Conservation (phyloP, 805 yeast species). For the Hanseniaspora pseudoguilliermondii region DNA sequence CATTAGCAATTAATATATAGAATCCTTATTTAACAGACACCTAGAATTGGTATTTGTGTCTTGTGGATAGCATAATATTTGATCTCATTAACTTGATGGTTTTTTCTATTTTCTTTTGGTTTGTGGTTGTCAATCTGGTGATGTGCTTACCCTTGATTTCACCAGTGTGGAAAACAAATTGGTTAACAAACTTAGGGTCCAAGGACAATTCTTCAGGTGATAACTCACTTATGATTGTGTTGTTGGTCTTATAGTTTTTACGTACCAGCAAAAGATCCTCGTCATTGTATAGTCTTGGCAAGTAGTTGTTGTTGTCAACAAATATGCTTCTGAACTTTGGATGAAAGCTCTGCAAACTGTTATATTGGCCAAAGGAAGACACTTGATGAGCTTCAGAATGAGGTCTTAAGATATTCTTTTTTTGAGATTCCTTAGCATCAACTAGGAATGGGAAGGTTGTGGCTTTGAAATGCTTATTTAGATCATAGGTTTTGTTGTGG, state of each 20-base stretch:
- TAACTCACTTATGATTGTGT: background rate
- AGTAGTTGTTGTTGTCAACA: background rate
- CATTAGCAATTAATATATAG: background rate
- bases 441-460: background rate
- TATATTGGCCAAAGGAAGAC: background rate
- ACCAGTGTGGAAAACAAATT: constrained; percentile 8
- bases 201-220: background rate
- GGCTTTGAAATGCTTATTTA: background rate
- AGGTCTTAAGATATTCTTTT: background rate
- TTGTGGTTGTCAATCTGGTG: background rate
- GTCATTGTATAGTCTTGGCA: background rate
- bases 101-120: constrained; percentile 1
- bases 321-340: background rate
- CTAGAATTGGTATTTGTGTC: constrained; percentile 6
- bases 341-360: background rate
- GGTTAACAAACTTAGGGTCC: background rate
- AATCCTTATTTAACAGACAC: too few species aligned
- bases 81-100: constrained; percentile 1
- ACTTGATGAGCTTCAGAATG: background rate
- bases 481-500: background rate
- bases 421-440: background rate
- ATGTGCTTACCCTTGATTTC: constrained; percentile 8
- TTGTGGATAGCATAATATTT: background rate
- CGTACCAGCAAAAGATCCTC: background rate
- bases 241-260: background rate